Percentiles rank a stretch among this genome's conserved stretches.
phyloP scores from a whole-genome alignment of 2,329 filamentous ascomycete species.

The Arthrobotrys conoides region DNA sequence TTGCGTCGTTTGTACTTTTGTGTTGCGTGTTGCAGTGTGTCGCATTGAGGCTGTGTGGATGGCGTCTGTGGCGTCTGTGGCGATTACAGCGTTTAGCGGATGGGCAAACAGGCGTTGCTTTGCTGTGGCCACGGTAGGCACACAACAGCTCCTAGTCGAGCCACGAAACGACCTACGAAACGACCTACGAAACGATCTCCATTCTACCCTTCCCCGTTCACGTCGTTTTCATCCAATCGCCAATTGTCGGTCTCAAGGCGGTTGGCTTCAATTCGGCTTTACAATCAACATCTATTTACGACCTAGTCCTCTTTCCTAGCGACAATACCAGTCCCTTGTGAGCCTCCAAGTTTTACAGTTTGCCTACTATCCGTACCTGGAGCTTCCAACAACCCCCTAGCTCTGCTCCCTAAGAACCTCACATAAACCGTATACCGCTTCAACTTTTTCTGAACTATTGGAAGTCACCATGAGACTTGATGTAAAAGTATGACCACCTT shows the following conservation, averaged over 20 bases:
- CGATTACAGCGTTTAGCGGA: conserved; percentile 37
- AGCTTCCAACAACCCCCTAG: conserved; percentile 41
- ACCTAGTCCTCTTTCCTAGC: not conserved
- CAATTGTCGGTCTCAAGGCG: conserved; percentile 44
- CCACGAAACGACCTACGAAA: conserved; percentile 53
- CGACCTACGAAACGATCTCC: conserved; percentile 51
- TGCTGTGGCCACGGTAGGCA: conserved; percentile 55
- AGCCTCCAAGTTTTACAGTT: conserved; percentile 39
- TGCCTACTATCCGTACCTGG: conserved; percentile 23
- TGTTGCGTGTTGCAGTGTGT: conserved; percentile 18
- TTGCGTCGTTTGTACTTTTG: not conserved
- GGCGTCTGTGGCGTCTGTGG: conserved; percentile 46
- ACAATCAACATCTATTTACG: not conserved
- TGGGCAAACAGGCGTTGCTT: not conserved
- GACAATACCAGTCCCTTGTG: not conserved
- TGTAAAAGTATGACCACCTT: conserved; percentile 44
- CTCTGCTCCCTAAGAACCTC: not conserved
- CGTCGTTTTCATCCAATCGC: conserved; percentile 34
- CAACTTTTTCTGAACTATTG: conserved; percentile 1
- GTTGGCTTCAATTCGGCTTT: conserved; percentile 7
- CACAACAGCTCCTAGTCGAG: conserved; percentile 41
- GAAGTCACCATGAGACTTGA: conserved; percentile 56
- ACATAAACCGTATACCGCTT: conserved; percentile 19
- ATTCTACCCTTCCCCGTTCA: conserved; percentile 28
- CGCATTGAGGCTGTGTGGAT: conserved; percentile 42